These are phyloP conservation scores for Metroxylon sagu DNA, from an alignment of 176 grass and related monocot genomes.

Conservation along the genomic window DNA sequence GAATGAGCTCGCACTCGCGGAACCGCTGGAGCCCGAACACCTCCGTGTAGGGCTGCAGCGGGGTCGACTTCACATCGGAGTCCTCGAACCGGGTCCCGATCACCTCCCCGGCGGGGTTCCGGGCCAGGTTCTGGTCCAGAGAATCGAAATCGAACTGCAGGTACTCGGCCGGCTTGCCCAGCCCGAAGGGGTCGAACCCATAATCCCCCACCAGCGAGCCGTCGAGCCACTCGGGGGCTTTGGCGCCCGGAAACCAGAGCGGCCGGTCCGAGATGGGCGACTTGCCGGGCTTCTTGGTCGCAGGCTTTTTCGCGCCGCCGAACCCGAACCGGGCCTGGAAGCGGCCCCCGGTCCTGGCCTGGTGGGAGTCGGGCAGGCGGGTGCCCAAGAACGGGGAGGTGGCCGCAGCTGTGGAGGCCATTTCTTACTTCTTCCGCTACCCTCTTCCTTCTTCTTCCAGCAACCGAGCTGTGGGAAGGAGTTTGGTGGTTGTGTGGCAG, in stretches of 20 bases:
- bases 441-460: background rate
- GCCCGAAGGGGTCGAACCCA: constrained; percentile 87
- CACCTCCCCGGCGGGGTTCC: constrained; percentile 52
- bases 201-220: constrained; percentile 80
- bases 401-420: constrained; percentile 66
- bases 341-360: constrained; percentile 36
- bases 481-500: background rate
- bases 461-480: no score
- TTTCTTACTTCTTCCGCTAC: constrained; percentile 5
- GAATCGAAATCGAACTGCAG: constrained; percentile 87
- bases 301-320: constrained; percentile 35
- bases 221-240: constrained; percentile 73
- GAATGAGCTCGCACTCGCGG: constrained; percentile 98
- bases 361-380: constrained; percentile 34
- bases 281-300: constrained; percentile 36
- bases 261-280: constrained; percentile 42
- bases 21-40: constrained; percentile 96
- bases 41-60: constrained; percentile 88
- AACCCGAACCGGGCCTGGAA: constrained; percentile 66
- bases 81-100: constrained; percentile 82
- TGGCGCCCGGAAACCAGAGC: constrained; percentile 83
- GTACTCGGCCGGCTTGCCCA: constrained; percentile 95
- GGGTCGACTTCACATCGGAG: constrained; percentile 65
- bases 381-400: constrained; percentile 79
- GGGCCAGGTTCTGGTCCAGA: constrained; percentile 95